Conservation (phyloP, 495 filamentous ascomycete genomes). For the Penicillium desertorum region DNA sequence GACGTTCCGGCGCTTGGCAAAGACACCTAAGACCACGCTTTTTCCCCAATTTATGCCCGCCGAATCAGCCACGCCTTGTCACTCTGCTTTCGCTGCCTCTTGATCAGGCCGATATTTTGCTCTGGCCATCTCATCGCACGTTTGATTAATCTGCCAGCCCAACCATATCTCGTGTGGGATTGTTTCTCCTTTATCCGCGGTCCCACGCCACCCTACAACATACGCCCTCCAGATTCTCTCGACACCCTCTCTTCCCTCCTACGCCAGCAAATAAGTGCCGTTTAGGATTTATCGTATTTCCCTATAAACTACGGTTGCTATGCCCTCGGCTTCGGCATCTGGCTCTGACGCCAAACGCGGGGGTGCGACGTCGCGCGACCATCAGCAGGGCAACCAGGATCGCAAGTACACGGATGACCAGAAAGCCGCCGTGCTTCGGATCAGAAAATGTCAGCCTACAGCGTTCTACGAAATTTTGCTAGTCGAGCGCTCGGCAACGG, state of each 20-base stretch:
- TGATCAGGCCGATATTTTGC: conserved; percentile 9
- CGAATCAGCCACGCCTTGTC: conserved; percentile 19
- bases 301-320: conserved; percentile 35
- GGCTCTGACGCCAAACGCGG: conserved; percentile 65
- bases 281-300: not conserved
- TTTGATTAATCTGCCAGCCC: conserved; percentile 12
- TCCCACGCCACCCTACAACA: conserved; percentile 23
- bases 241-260: conserved; percentile 8
- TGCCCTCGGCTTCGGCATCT: conserved; percentile 77
- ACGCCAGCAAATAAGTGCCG: conserved; percentile 1
- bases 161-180: conserved; percentile 13
- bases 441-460: conserved; percentile 77
- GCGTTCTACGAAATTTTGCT: conserved; percentile 94
- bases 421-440: conserved; percentile 82
- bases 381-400: conserved; percentile 92
- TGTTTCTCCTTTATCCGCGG: conserved; percentile 23
- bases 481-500: conserved; percentile 68
- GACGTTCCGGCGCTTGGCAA: conserved; percentile 30
- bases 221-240: conserved; percentile 2
- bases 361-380: conserved; percentile 70
- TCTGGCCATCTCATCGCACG: conserved; percentile 2
- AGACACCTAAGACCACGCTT: conserved; percentile 33
- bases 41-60: conserved; percentile 16
- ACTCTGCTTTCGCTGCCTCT: conserved; percentile 12
- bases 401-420: conserved; percentile 87